These are phyloP conservation scores for Ziziphus jujuba DNA, from an alignment of 306 rosid genomes.

Conservation along the genomic window DNA sequence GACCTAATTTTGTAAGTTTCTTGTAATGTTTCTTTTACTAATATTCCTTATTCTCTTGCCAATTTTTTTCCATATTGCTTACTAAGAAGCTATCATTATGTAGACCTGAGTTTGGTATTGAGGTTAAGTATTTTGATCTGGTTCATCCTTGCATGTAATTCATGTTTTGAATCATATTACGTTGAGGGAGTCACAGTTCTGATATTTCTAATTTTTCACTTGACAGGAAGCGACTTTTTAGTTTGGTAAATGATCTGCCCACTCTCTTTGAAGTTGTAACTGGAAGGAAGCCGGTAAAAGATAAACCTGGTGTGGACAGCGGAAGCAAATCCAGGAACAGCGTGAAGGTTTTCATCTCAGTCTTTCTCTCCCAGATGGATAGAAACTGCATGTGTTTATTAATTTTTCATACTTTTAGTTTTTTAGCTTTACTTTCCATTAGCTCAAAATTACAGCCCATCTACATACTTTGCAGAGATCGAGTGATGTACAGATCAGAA, in stretches of 20 bases:
- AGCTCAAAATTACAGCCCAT: conserved; percentile 4
- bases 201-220: conserved; percentile 10
- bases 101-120: no score
- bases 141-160: background rate
- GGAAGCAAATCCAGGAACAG: conserved; percentile 59
- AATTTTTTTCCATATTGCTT: no score
- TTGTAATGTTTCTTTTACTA: no score
- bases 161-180: background rate
- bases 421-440: background rate
- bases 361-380: background rate
- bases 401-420: background rate
- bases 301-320: conserved; percentile 47
- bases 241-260: conserved; percentile 59
- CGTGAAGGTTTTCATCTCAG: conserved; percentile 45
- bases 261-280: conserved; percentile 60
- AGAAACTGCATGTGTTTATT: background rate
- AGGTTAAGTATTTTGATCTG: background rate
- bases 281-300: conserved; percentile 49
- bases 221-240: conserved; percentile 56
- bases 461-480: conserved; percentile 45
- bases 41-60: no score
- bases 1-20: no score
- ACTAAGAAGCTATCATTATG: no score
- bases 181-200: background rate
- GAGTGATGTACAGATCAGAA: conserved; percentile 41